Conservation (phyloP, 768 basidiomycete species). For the Amanita exitialis region DNA sequence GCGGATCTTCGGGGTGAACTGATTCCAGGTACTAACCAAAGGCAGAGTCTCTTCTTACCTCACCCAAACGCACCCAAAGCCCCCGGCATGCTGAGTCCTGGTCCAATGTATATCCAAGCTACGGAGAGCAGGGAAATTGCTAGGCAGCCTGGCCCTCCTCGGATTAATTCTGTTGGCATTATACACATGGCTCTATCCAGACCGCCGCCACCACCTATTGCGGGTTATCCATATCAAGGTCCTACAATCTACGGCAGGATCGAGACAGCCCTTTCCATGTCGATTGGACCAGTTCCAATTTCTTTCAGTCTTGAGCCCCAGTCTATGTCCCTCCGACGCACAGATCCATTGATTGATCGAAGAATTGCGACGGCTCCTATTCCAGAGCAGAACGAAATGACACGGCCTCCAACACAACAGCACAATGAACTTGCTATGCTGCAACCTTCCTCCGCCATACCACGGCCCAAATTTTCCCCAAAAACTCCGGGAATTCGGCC, state of each 20-base stretch:
- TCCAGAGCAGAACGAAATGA: background rate
- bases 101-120: conserved; percentile 50
- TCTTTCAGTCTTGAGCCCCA: conserved; percentile 45
- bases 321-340: background rate
- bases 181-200: conserved; percentile 21
- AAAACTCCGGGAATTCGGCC: conserved; percentile 43
- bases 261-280: conserved; percentile 35
- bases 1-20: conserved; percentile 20
- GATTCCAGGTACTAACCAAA: conserved; percentile 20
- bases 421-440: background rate
- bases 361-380: background rate
- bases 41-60: conserved; percentile 31
- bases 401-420: background rate
- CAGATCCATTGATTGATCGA: background rate
- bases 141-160: background rate
- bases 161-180: conserved; percentile 11
- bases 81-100: conserved; percentile 21
- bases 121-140: conserved; percentile 6
- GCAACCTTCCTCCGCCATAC: conserved; percentile 21
- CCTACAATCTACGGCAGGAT: conserved; percentile 57
- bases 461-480: conserved; percentile 57
- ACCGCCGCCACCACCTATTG: conserved; percentile 14
- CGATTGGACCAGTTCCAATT: conserved; percentile 53
- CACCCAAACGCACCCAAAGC: conserved; percentile 40
- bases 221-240: conserved; percentile 13